A percentile compares a stretch with the other conserved stretches of the same genome.
phyloP scores from a whole-genome alignment of 73 alveolate species.

The Effrenium voratum region DNA sequence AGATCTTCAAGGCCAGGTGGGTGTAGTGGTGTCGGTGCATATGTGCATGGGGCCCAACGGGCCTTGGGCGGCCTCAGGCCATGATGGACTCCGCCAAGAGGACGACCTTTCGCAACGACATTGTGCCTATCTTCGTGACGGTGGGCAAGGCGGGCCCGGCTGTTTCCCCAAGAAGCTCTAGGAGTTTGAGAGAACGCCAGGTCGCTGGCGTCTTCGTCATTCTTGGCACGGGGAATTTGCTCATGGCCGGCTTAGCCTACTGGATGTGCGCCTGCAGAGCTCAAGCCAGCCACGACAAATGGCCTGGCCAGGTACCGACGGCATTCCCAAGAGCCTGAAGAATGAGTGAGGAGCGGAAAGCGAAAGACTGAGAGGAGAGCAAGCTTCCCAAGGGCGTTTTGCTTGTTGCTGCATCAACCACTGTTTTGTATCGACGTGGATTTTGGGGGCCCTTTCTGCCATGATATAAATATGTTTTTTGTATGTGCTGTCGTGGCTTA shows the following conservation, averaged over 20 bases:
- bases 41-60: neutral
- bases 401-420: too few relatives aligned
- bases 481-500: too few relatives aligned
- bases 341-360: neutral
- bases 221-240: constrained; percentile 85
- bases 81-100: constrained; percentile 92
- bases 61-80: constrained; percentile 16
- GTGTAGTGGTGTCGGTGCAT: neutral
- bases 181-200: neutral
- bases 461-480: too few relatives aligned
- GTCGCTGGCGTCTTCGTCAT: constrained; percentile 66
- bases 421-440: too few relatives aligned
- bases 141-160: constrained; percentile 30
- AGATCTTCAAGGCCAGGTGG: constrained; percentile 76
- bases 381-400: too few relatives aligned
- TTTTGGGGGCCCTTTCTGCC: too few relatives aligned
- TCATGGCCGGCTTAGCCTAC: constrained; percentile 88
- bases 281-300: too few relatives aligned
- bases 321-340: constrained; percentile 73
- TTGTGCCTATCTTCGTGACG: constrained; percentile 81
- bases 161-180: neutral
- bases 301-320: constrained; percentile 37
- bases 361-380: too few relatives aligned
- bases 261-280: too few relatives aligned
- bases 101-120: constrained; percentile 66